A percentile compares a stretch with the other conserved stretches of the same genome.
Conservation (phyloP, 2,329 filamentous ascomycete genomes). For the Rutstroemia sydowiana region DNA sequence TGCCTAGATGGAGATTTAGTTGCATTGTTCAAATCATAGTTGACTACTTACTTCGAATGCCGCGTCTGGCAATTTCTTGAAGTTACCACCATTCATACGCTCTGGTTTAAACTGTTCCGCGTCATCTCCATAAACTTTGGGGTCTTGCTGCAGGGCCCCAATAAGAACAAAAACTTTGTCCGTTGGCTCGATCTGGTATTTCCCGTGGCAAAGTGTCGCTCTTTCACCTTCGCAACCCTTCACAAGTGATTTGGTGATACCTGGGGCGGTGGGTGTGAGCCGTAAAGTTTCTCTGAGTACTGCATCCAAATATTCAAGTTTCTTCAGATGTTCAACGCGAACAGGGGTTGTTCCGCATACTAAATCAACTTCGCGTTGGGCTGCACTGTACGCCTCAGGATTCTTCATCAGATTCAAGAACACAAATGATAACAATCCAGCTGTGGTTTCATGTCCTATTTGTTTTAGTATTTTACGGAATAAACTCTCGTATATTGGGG, state of each 20-base stretch:
- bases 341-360: conserved; percentile 42
- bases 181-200: conserved; percentile 36
- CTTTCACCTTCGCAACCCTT: conserved; percentile 33
- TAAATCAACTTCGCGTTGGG: conserved; percentile 44
- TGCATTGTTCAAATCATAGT: not conserved
- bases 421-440: conserved; percentile 42
- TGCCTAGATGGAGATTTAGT: conserved; percentile 50
- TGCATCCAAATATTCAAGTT: conserved; percentile 58
- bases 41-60: conserved; percentile 32
- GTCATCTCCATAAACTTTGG: conserved; percentile 56
- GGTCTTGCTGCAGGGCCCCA: conserved; percentile 51
- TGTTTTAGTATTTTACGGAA: conserved; percentile 38
- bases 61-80: conserved; percentile 49
- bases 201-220: conserved; percentile 27
- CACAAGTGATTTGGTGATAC: conserved; percentile 42
- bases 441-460: conserved; percentile 59
- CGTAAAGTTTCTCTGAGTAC: conserved; percentile 60
- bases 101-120: conserved; percentile 62
- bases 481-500: not conserved
- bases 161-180: conserved; percentile 45
- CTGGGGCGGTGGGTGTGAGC: conserved; percentile 51
- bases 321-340: conserved; percentile 39
- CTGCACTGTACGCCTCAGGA: conserved; percentile 38
- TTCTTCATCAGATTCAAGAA: conserved; percentile 45
- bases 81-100: conserved; percentile 63